Conservation (phyloP, 164 flowering plant genomes). For the Aristolochia californica region DNA sequence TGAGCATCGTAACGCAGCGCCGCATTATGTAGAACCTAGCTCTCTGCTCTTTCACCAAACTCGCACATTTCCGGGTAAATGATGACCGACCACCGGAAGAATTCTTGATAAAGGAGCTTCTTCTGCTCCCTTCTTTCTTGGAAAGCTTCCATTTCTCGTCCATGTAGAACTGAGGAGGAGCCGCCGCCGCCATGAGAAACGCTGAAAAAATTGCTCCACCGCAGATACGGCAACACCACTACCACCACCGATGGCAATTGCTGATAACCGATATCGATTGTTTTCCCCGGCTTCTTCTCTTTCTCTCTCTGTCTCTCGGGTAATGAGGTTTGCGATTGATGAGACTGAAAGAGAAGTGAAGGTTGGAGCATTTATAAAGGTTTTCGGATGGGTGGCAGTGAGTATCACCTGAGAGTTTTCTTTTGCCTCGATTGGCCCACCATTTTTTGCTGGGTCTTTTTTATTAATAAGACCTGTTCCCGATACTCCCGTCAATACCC, state of each 20-base stretch:
- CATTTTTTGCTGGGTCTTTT: neutral
- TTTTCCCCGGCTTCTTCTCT: neutral
- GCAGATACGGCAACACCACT: no score
- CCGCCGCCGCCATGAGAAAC: neutral
- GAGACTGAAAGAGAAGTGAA: neutral
- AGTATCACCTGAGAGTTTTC: slow-evolving; percentile 13
- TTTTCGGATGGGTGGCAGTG: slow-evolving; percentile 4
- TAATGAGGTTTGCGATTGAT: neutral
- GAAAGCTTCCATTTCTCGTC: slow-evolving; percentile 36
- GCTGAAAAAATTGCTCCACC: neutral
- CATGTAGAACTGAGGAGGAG: slow-evolving; percentile 16
- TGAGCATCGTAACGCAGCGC: slow-evolving; percentile 73
- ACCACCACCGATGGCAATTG: no score
- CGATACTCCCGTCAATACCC: slow-evolving; percentile 1
- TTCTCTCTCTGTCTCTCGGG: neutral
- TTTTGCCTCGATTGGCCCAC: slow-evolving; percentile 12
- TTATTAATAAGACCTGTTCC: neutral
- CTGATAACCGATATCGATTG: no score
- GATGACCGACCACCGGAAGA: slow-evolving; percentile 26
- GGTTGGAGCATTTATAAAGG: slow-evolving; percentile 5
- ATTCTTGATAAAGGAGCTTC: slow-evolving; percentile 9
- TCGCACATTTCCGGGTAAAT: slow-evolving; percentile 54
- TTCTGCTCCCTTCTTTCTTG: slow-evolving; percentile 19
- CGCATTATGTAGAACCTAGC: slow-evolving; percentile 80
- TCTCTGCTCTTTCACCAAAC: slow-evolving; percentile 65